These are phyloP conservation scores for Cladosporium halotolerans DNA, from an alignment of 2,329 filamentous ascomycete genomes.

Conservation along the genomic window DNA sequence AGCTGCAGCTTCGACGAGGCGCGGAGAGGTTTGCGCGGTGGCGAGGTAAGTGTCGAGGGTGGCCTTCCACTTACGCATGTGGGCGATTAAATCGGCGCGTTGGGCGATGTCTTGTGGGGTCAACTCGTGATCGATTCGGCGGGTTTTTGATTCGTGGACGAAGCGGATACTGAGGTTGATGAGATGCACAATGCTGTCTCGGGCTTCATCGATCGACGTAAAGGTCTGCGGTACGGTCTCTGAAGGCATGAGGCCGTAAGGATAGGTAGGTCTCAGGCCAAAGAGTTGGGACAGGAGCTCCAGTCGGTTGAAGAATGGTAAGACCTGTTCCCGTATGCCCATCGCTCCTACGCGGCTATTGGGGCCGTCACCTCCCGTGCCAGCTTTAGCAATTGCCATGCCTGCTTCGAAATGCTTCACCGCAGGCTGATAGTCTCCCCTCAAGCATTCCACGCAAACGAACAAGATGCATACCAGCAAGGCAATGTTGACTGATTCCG, in stretches of 20 bases:
- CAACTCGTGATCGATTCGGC: conserved; percentile 12
- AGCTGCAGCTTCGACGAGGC: conserved; percentile 11
- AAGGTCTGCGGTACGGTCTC: conserved; percentile 12
- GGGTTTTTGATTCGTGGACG: conserved; percentile 13
- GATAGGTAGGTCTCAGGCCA: conserved; percentile 7
- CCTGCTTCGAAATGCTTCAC: conserved; percentile 21
- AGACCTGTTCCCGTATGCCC: conserved; percentile 12
- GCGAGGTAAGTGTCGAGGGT: conserved; percentile 12
- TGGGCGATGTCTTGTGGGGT: conserved; percentile 8
- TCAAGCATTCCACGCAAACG: conserved; percentile 23
- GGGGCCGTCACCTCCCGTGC: not conserved
- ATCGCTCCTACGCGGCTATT: not conserved
- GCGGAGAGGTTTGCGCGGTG: not conserved
- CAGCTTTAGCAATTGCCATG: conserved; percentile 16
- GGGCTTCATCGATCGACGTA: conserved; percentile 13
- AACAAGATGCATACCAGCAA: conserved; percentile 25
- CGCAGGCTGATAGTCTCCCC: conserved; percentile 20
- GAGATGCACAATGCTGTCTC: conserved; percentile 18
- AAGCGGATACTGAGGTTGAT: conserved; percentile 16
- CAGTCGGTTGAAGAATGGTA: conserved; percentile 18
- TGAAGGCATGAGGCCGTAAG: conserved; percentile 4
- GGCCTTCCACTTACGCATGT: conserved; percentile 6
- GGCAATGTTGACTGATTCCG: conserved; percentile 14
- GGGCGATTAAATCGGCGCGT: conserved; percentile 6
- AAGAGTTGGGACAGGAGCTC: conserved; percentile 17